Base-by-base conservation (phyloP, 768 basidiomycete genomes). In the Leccinum ochraceum region DNA sequence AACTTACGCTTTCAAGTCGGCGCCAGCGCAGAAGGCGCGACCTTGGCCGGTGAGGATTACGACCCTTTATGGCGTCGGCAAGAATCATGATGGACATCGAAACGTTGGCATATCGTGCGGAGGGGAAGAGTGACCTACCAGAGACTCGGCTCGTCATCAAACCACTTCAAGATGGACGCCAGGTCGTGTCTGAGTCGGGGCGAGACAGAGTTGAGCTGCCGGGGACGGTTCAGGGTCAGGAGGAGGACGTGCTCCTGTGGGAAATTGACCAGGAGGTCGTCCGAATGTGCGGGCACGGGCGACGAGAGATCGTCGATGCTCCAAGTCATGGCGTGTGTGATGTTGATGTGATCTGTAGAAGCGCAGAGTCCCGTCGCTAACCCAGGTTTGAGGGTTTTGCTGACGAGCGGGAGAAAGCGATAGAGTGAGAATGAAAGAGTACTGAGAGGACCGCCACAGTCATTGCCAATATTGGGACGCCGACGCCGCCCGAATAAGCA, bases 1-100 rank as follows among this genome's bases (percentile, higher is more conserved):
- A 44, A 79, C 85, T 60, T 69, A 90, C 89, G 82, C 83, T 74
- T 86, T 86, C 54, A 93, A 79, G 72, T 93, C 92, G 42, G 88
- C 89, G 16, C 91, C 92, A 16, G 90, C 89, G 65, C 90, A 92
- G 74, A 94, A 94, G 1, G 81, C 69, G 49, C 85, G 82, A 11
- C 90, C 90, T 61, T 82, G 79, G 24, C 90, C 91, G 53, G 90
- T 92, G 53, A 93, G 70, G 65, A 94, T 79, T 39, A 80, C 83
- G 10, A 89, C 88, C 91, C 90, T 92, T 69, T 37, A 44, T n/a
- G 10, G 17, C 39, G 17, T 42, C 16, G 14, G 26, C 13, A 26
- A 56, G 28, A 50, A 59, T 32, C 51, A 7, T 6, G 20, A 37
- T 66, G 32, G 34, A 16, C 37, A 37, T 37, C 37, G 37, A 37